A percentile compares a stretch with the other conserved stretches of the same genome.
phyloP scores from a whole-genome alignment of 371 early-diverging fungal species.

The Zopfochytrium polystomum region DNA sequence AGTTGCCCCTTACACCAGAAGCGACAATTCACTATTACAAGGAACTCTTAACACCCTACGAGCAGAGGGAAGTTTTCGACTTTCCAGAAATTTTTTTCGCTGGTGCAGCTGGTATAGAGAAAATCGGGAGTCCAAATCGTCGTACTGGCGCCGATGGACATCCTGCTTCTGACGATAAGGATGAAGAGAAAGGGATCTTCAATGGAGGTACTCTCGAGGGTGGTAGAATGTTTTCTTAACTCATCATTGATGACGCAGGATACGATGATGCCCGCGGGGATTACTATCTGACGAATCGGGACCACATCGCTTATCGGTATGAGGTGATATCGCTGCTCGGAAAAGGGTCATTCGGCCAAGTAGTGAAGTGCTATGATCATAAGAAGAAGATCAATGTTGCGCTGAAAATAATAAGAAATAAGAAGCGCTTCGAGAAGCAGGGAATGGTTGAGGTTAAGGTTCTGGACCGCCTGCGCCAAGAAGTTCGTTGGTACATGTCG shows the following conservation, averaged over 20 bases:
- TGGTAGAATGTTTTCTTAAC: neutral
- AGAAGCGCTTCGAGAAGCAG: conserved; percentile 92
- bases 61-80: conserved; percentile 76
- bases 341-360: conserved; percentile 98
- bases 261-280: conserved; percentile 95
- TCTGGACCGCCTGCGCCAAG: conserved; percentile 63
- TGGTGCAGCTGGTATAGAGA: conserved; percentile 55
- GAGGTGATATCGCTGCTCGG: conserved; percentile 87
- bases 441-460: conserved; percentile 93
- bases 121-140: conserved; percentile 42
- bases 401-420: conserved; percentile 93
- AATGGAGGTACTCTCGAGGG: conserved; percentile 58
- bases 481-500: conserved; percentile 43
- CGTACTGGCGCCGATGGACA: conserved; percentile 36
- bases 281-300: conserved; percentile 76
- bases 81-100: conserved; percentile 82
- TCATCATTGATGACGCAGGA: conserved; percentile 37
- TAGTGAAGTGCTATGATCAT: conserved; percentile 89
- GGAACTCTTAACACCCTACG: conserved; percentile 66
- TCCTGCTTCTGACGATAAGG: neutral
- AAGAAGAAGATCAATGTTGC: conserved; percentile 83
- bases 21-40: conserved; percentile 40
- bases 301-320: conserved; percentile 89
- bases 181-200: conserved; percentile 28
- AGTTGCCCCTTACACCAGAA: conserved; percentile 40